phyloP scores from a whole-genome alignment of 495 filamentous ascomycete genomes.

The Astrothelium subdiscretum region DNA sequence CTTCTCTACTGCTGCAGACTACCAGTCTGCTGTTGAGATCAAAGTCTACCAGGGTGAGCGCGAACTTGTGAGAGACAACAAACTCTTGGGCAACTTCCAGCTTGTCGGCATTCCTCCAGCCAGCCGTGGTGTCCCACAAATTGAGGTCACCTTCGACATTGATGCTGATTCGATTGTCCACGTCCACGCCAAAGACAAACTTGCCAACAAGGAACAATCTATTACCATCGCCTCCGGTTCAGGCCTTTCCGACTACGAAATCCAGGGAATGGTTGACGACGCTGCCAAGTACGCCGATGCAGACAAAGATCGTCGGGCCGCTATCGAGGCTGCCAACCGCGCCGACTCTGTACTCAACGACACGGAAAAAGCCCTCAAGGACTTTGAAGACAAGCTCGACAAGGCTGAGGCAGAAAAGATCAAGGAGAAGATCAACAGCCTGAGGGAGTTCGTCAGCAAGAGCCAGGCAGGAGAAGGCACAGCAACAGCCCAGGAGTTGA shows the following conservation, averaged over 20 bases:
- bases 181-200: constrained; percentile 98
- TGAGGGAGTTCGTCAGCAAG: constrained; percentile 88
- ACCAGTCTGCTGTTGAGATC: constrained; percentile 99
- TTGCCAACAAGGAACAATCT: constrained; percentile 98
- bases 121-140: constrained; percentile 92
- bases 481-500: constrained; percentile 78
- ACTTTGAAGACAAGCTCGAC: constrained; percentile 90
- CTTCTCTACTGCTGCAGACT: constrained; percentile 97
- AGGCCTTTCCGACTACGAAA: constrained; percentile 89
- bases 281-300: constrained; percentile 90
- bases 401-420: constrained; percentile 89
- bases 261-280: constrained; percentile 92
- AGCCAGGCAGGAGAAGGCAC: constrained; percentile 84
- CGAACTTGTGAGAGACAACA: constrained; percentile 98
- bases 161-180: constrained; percentile 98
- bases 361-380: constrained; percentile 96
- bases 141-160: constrained; percentile 99
- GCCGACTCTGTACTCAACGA: constrained; percentile 94
- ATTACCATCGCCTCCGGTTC: constrained; percentile 97
- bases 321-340: constrained; percentile 91
- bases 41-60: constrained; percentile 99
- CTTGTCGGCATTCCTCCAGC: constrained; percentile 95
- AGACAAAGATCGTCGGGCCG: constrained; percentile 93
- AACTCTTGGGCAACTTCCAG: constrained; percentile 99
- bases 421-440: constrained; percentile 79